Evolutionary conservation across 371 early-diverging fungal genomes (phyloP), one percentile per base, ranked within the genome.

Genomic region (Capillidium heterosporum): DNA sequence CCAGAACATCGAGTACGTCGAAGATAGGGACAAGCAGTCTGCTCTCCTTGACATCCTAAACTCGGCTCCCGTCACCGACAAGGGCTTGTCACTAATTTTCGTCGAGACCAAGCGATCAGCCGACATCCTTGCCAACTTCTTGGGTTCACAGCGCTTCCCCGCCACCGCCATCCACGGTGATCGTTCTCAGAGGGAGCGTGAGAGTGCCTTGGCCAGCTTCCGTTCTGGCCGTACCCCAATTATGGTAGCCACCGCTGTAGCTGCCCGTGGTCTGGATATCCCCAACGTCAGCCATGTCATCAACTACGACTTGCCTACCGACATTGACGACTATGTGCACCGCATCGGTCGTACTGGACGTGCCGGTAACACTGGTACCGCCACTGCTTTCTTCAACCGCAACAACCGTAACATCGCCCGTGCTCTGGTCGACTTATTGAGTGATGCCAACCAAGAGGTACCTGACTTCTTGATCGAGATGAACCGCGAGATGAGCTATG

Each of bases 281-380:
- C 81, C 85, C 60, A 87, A 88, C 58, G 89, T 90, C 47, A 75
- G 83, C 31, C 91, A 91, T 60, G 91, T 94, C 48, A 77, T 92
- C 65, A 91, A 91, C 69, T 96, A 87, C 66, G 97, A 96, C 63
- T 74, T 98, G 61, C 98, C 97, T 35, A 81, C 78, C 5, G 91
- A 92, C 67, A 81, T 82, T 65, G 88, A 89, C 64, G 95, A 94
- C 68, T 98, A 94, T 70, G 91, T 98, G 57, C 98, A 98, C 71
- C 84, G 98, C 65, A 95, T 99, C 60, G 99, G 99, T 63, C 85
- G 99, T 72, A 99, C 99, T 28, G 99, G 98, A 28, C 94, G 99
- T 74, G 96, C 95, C 19, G 90, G 87, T 58, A 87, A 87, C 68
- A 84, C 85, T 47, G 99, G 99, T 59, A 75, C 84, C 10, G 85